A percentile compares a stretch with the other conserved stretches of the same genome.
Conservation (phyloP, 2,329 filamentous ascomycete species). For the Helminthosporium solani region DNA sequence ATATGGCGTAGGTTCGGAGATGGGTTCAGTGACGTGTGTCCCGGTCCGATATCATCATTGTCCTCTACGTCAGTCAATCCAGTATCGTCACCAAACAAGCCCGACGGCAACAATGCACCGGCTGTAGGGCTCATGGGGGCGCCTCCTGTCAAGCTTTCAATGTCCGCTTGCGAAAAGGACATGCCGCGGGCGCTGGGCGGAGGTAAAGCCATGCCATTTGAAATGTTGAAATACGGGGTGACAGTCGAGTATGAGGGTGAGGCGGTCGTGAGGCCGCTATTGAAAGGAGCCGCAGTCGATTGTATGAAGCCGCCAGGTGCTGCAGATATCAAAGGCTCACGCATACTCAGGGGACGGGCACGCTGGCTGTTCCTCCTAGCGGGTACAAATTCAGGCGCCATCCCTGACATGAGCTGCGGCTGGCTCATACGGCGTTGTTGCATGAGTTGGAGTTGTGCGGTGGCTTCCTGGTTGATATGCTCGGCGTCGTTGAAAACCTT, state of each 20-base stretch:
- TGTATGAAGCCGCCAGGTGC: conserved; percentile 38
- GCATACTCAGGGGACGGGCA: conserved; percentile 43
- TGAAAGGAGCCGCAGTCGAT: conserved; percentile 47
- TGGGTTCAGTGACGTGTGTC: conserved; percentile 25
- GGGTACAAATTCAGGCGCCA: conserved; percentile 30
- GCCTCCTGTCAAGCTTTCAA: conserved; percentile 61
- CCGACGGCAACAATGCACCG: conserved; percentile 70
- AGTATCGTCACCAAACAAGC: conserved; percentile 63
- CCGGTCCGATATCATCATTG: conserved; percentile 30
- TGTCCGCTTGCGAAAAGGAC: conserved; percentile 60
- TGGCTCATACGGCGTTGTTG: conserved; percentile 42
- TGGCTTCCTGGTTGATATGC: conserved; percentile 41
- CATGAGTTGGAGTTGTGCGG: conserved; percentile 45
- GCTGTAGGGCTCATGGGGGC: conserved; percentile 78
- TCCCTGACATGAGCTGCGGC: conserved; percentile 40
- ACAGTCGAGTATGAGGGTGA: conserved; percentile 56
- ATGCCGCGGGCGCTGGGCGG: conserved; percentile 23
- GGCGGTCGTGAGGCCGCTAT: conserved; percentile 48
- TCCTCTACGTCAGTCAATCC: conserved; percentile 47
- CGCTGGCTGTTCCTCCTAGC: conserved; percentile 43
- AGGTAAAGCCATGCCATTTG: conserved; percentile 62
- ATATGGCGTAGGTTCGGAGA: conserved; percentile 35
- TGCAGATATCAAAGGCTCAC: conserved; percentile 34
- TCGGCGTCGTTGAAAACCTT: conserved; percentile 38
- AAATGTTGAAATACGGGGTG: conserved; percentile 57